phyloP scores from a whole-genome alignment of 192 early-diverging fungal species.

The Backusella westeae region DNA sequence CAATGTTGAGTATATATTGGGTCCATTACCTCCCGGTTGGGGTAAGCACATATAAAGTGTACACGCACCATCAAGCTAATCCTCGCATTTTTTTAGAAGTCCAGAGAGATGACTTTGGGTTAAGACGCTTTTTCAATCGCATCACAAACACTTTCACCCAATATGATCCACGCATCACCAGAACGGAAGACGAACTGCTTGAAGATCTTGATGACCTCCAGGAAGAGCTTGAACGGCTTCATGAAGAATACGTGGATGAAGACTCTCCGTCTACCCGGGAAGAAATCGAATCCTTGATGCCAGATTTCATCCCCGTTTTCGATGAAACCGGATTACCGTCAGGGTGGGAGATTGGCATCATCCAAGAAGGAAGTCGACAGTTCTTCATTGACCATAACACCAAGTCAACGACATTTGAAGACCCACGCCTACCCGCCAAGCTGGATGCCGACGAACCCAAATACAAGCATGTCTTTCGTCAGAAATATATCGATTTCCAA shows the following conservation, averaged over 20 bases:
- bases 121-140: slow-evolving; percentile 65
- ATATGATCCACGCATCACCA: slow-evolving; percentile 78
- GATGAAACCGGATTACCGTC: slow-evolving; percentile 46
- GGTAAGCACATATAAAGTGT: neutral
- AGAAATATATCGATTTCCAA: slow-evolving; percentile 95
- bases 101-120: neutral
- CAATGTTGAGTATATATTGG: neutral
- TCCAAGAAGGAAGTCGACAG: slow-evolving; percentile 85
- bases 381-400: slow-evolving; percentile 99
- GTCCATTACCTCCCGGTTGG: slow-evolving; percentile 81
- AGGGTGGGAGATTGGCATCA: slow-evolving; percentile 98
- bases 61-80: neutral
- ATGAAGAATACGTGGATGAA: too few species aligned
- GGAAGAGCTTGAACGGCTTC: slow-evolving; percentile 57
- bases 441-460: slow-evolving; percentile 90
- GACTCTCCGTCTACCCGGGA: too few species aligned
- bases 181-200: slow-evolving; percentile 46
- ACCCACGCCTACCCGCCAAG: slow-evolving; percentile 77
- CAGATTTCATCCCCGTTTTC: slow-evolving; percentile 52
- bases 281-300: slow-evolving; percentile 14
- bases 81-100: neutral
- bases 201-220: too few species aligned
- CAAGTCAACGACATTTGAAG: slow-evolving; percentile 98
- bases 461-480: slow-evolving; percentile 97
- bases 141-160: slow-evolving; percentile 83